Percentiles rank a stretch among this genome's conserved stretches.
Conservation (phyloP, 768 basidiomycete genomes). For the Royoungia palumana region DNA sequence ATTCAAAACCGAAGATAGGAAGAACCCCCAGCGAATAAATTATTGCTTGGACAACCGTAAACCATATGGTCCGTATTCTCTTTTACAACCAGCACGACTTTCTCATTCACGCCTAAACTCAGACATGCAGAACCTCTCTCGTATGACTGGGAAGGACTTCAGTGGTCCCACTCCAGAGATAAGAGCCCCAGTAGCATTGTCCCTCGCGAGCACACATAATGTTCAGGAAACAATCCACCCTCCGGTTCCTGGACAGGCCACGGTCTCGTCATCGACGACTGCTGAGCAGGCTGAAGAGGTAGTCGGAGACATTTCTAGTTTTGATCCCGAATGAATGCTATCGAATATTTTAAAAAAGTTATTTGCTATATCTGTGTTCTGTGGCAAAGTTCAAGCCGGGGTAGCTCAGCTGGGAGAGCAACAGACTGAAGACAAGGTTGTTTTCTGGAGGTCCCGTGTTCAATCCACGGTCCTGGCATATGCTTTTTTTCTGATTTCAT, state of each 20-base stretch:
- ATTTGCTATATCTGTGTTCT: not conserved
- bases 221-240: not conserved
- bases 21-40: slow-evolving; percentile 72
- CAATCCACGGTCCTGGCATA: slow-evolving; percentile 54
- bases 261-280: slow-evolving; percentile 35
- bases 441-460: slow-evolving; percentile 54
- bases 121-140: slow-evolving; percentile 73
- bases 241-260: slow-evolving; percentile 10
- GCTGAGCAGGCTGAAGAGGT: slow-evolving; percentile 29
- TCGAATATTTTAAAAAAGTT: not conserved
- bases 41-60: slow-evolving; percentile 69
- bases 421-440: slow-evolving; percentile 54
- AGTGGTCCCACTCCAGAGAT: slow-evolving; percentile 78
- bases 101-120: not conserved
- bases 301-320: slow-evolving; percentile 30
- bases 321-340: slow-evolving; percentile 14
- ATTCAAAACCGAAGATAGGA: slow-evolving; percentile 86
- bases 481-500: slow-evolving; percentile 8
- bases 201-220: slow-evolving; percentile 28
- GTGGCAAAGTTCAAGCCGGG: slow-evolving; percentile 37
- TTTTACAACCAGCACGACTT: not conserved
- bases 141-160: slow-evolving; percentile 84
- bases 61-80: slow-evolving; percentile 61
- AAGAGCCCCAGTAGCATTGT: slow-evolving; percentile 36
- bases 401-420: slow-evolving; percentile 76